Conservation (phyloP, 2,329 filamentous ascomycete genomes). For the Neopestalotiopsis clavispora region DNA sequence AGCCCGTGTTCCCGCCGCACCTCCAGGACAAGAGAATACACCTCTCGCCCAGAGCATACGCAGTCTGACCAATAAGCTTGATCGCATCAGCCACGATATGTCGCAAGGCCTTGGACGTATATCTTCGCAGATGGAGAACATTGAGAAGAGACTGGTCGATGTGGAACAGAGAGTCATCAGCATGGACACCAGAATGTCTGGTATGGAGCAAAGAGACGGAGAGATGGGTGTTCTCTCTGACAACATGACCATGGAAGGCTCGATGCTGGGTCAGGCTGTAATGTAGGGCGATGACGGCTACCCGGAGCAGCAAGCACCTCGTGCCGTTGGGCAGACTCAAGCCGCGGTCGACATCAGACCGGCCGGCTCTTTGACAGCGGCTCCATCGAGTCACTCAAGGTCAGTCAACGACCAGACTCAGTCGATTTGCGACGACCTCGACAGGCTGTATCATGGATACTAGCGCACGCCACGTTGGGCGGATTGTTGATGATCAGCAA, state of each 20-base stretch:
- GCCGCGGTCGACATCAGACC: background rate
- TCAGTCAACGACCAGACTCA: too few relatives aligned
- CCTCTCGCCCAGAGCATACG: slow-evolving; percentile 62
- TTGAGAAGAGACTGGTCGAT: slow-evolving; percentile 60
- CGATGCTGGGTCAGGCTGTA: slow-evolving; percentile 41
- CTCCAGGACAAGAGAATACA: slow-evolving; percentile 61
- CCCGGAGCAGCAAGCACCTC: background rate
- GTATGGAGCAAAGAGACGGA: slow-evolving; percentile 39
- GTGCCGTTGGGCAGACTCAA: background rate
- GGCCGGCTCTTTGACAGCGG: background rate
- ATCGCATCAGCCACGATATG: slow-evolving; percentile 63
- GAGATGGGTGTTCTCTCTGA: slow-evolving; percentile 44
- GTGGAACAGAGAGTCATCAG: slow-evolving; percentile 49
- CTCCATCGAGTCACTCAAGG: background rate
- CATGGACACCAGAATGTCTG: slow-evolving; percentile 42
- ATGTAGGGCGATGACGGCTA: slow-evolving; percentile 32
- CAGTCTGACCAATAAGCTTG: slow-evolving; percentile 63
- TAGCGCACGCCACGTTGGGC: background rate
- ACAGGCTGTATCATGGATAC: background rate
- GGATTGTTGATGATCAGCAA: background rate
- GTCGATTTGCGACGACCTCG: background rate
- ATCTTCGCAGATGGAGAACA: slow-evolving; percentile 53
- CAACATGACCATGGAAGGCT: slow-evolving; percentile 42
- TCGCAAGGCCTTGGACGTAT: slow-evolving; percentile 56
- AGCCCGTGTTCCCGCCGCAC: slow-evolving; percentile 58